These are phyloP conservation scores for Ascosphaera apis DNA, from an alignment of 2,329 filamentous ascomycete genomes.

Conservation along the genomic window DNA sequence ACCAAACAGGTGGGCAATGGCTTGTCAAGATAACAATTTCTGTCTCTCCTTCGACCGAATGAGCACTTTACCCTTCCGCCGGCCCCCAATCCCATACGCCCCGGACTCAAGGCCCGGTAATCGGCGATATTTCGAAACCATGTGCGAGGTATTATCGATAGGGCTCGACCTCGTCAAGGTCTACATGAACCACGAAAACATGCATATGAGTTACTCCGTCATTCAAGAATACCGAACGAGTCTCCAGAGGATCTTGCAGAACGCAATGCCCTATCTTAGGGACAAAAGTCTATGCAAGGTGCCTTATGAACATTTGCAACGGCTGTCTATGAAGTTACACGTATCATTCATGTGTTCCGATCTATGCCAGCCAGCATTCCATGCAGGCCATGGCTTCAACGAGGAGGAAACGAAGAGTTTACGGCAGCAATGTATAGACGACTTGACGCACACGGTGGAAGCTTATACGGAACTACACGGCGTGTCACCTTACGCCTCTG, in stretches of 20 bases:
- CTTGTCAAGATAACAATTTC: conserved; percentile 41
- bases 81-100: conserved; percentile 27
- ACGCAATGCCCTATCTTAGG: conserved; percentile 33
- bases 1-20: conserved; percentile 31
- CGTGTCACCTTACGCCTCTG: conserved; percentile 19
- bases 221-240: conserved; percentile 34
- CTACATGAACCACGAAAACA: conserved; percentile 30
- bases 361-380: conserved; percentile 37
- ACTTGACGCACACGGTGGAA: conserved; percentile 32
- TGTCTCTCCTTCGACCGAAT: conserved; percentile 39
- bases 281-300: conserved; percentile 23
- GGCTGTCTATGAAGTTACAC: conserved; percentile 37
- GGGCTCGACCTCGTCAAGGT: conserved; percentile 35
- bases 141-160: conserved; percentile 31
- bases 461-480: conserved; percentile 34
- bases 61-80: conserved; percentile 30
- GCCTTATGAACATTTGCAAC: conserved; percentile 31
- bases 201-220: conserved; percentile 28
- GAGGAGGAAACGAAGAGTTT: conserved; percentile 18
- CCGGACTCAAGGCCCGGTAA: conserved; percentile 25
- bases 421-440: conserved; percentile 31
- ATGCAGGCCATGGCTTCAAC: conserved; percentile 23
- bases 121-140: conserved; percentile 32
- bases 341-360: conserved; percentile 39
- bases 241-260: conserved; percentile 33